Evolutionary conservation across 2,329 filamentous ascomycete species (phyloP), one percentile per base, ranked within the genome.

Genomic region (Curvularia spicifera): DNA sequence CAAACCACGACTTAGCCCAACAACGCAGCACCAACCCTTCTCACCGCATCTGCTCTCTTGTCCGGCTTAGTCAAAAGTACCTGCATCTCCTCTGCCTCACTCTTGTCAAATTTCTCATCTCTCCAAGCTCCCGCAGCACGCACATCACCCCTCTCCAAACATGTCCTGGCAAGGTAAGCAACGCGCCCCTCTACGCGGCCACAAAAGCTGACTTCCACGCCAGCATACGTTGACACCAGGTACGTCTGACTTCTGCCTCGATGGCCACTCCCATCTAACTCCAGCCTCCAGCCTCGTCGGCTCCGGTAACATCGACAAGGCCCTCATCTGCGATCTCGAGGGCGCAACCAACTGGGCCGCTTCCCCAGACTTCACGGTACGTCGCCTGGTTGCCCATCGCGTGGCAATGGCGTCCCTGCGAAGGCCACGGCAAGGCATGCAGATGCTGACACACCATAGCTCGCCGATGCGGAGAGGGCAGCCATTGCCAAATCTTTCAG

Each of bases 331-430:
- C 65, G 81, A 81, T 73, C 76, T 71, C 61, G 71, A 75, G 55
- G 79, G 79, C 72, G 78, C 80, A 70, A 79, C 81, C 59, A 72
- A 97, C 63, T 97, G 77, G 77, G 95, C 67, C 90, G 96, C 83
- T 89, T 97, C 76, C 93, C 91, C 63, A 88, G 95, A 83, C 68
- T 96, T 97, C 82, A 81, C 83, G 76, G 92, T 97, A 89, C 78
- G 81, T 76, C 58, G 59, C 47, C 43, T 58, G 33, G 20, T 45
- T 22, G 24, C 45, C 26, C 51, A 60, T 3, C 56, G 53, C 43
- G n/a, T 35, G 47, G 26, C 35, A 29, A 28, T 50, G 22, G 15
- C 22, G 8, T 35, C 15, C 8, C 35, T 18, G 26, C 15, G 26
- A 18, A 37, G 6, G 15, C 3, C 22, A 43, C 33, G 28, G 44